Evolutionary conservation across 1,284 basidiomycete genomes (phyloP), one percentile per base, ranked within the genome.

Genomic region (Anthracocystis panici-leucophaei): DNA sequence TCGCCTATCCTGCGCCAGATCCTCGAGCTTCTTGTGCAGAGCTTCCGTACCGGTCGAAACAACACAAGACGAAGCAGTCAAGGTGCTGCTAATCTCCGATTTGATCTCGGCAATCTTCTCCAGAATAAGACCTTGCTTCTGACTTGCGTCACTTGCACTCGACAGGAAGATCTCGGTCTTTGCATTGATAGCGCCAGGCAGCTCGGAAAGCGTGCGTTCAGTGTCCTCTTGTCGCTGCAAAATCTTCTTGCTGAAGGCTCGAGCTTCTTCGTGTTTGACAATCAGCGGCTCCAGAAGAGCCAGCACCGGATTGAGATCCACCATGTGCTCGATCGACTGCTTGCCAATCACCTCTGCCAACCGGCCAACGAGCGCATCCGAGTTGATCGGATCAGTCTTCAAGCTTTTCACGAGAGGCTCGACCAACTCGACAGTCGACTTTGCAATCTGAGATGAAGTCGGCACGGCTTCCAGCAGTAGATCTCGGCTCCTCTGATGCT

Each of bases 91-190:
- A 23, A 70, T 33, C 20, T 59, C 62, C 5, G 62, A 20, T 29
- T 60, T 49, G 57, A 73, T 59, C 70, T 63, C 60, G 2, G 38
- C 61, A 10, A 73, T 46, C 23, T 60, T 50, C 16, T 64, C 49
- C 18, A 66, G 45, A 8, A 64, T 58, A 4, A 60, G 38, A 10
- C 46, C 50, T 57, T 72, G 62, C 45, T 50, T 57, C 44, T 57
- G 57, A 48, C 55, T 58, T 16, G 57, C 40, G 6, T 65, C 58
- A 40, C 53, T 31, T 11, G 71, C 62, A 23, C 60, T 65, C 2
- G 72, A 68, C 3, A 82, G 54, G 56, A 82, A 76, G 48, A 81
- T 71, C 61, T 81, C 79, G 18, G 75, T 72, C 71, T 82, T 82
- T 25, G 78, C 78, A 23, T 77, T 81, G 70, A 82, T 76, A 1